Evolutionary conservation across 2,329 filamentous ascomycete genomes (phyloP).

Genomic region (Aspergillus quadrilineatus): DNA sequence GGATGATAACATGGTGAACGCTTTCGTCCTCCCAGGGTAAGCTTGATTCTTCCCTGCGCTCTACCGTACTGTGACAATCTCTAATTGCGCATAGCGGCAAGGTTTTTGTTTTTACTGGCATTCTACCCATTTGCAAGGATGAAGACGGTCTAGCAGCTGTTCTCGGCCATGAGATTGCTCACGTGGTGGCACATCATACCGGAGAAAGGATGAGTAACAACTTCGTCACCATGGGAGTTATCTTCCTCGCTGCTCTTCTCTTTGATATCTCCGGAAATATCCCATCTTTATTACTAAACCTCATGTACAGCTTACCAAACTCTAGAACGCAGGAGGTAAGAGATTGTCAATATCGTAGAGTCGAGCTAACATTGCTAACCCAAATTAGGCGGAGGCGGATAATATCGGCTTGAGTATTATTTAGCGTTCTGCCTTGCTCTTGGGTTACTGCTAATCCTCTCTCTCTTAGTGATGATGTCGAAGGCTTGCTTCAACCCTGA

Average conservation of each 20-base stretch:
- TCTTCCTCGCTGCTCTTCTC: conserved; percentile 30
- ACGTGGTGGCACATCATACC: conserved; percentile 59
- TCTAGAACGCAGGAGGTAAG: conserved; percentile 57
- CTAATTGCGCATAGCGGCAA: conserved; percentile 48
- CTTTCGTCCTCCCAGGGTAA: conserved; percentile 62
- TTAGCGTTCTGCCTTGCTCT: background rate
- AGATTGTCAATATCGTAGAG: background rate
- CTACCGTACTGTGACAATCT: conserved; percentile 3
- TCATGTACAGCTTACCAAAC: conserved; percentile 55
- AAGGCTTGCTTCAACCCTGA: conserved; percentile 60
- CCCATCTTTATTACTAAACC: conserved; percentile 45
- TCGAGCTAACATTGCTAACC: conserved; percentile 9
- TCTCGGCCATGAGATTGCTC: conserved; percentile 63
- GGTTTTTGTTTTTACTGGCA: conserved; percentile 64
- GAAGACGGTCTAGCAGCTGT: conserved; percentile 62
- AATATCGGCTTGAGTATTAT: conserved; percentile 56
- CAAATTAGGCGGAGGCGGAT: conserved; percentile 56
- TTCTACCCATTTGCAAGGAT: conserved; percentile 55
- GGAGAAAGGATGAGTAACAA: conserved; percentile 55
- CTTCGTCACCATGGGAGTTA: conserved; percentile 32
- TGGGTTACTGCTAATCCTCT: conserved; percentile 17
- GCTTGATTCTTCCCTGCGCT: conserved; percentile 3
- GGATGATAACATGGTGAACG: conserved; percentile 50
- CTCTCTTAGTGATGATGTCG: conserved; percentile 57
- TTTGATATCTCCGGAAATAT: conserved; percentile 44